Conservation (phyloP, 1,284 basidiomycete genomes). For the Golubevia pallescens region DNA sequence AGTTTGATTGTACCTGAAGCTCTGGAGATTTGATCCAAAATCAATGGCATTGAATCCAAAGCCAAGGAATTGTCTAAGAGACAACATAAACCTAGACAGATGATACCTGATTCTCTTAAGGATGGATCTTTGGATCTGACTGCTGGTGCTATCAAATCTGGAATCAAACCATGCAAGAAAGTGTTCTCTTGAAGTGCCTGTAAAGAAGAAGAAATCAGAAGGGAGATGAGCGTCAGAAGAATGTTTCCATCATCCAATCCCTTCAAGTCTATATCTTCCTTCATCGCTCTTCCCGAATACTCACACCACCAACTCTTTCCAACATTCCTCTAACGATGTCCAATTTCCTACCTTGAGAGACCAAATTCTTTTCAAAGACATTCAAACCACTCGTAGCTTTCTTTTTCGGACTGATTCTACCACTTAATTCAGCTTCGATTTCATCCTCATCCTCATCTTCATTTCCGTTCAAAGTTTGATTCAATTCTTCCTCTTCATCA, state of each 20-base stretch:
- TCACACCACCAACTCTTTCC: slow-evolving; percentile 85
- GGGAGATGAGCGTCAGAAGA: slow-evolving; percentile 20
- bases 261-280: too few relatives aligned
- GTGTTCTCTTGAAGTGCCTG: slow-evolving; percentile 92
- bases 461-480: slow-evolving; percentile 18
- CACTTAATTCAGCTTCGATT: slow-evolving; percentile 17
- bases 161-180: slow-evolving; percentile 85
- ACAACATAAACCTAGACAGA: slow-evolving; percentile 85
- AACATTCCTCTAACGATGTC: slow-evolving; percentile 87
- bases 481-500: slow-evolving; percentile 21
- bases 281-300: too few relatives aligned
- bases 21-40: slow-evolving; percentile 53
- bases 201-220: not conserved
- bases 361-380: slow-evolving; percentile 4
- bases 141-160: slow-evolving; percentile 87
- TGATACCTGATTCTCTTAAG: slow-evolving; percentile 83
- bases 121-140: slow-evolving; percentile 83
- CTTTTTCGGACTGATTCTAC: slow-evolving; percentile 8
- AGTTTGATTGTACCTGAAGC: slow-evolving; percentile 37
- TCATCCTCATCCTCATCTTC: slow-evolving; percentile 66
- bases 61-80: slow-evolving; percentile 74
- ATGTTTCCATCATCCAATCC: too few relatives aligned
- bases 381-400: not conserved
- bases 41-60: slow-evolving; percentile 51
- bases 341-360: slow-evolving; percentile 72